Evolutionary conservation across 306 rosid species (phyloP).

Genomic region (Psophocarpus tetragonolobus): DNA sequence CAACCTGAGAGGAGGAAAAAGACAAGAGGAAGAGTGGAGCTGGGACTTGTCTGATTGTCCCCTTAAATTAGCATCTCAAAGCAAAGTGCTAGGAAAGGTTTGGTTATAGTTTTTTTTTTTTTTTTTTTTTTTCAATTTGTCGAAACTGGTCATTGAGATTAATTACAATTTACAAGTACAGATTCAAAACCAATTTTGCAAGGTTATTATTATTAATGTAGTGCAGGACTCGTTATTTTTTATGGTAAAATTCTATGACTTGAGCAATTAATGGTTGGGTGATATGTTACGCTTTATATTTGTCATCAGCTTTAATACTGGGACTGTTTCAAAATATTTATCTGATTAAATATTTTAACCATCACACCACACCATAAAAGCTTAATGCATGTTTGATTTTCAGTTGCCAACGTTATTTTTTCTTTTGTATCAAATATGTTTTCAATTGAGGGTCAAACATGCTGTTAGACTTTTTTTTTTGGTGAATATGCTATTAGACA

Average conservation of each 20-base stretch:
- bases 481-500: no score
- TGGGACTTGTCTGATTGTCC: conserved; percentile 38
- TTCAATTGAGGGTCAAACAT: no score
- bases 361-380: not conserved
- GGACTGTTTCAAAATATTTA: not conserved
- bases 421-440: no score
- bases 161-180: no score
- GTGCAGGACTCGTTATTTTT: not conserved
- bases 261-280: conserved; percentile 20
- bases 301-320: not conserved
- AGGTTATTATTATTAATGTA: not conserved
- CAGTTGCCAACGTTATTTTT: no score
- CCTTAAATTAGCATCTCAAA: conserved; percentile 40
- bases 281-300: not conserved
- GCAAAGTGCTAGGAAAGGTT: conserved; percentile 35
- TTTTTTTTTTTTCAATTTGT: not conserved
- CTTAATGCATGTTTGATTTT: no score
- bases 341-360: not conserved
- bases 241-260: not conserved
- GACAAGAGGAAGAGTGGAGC: conserved; percentile 42
- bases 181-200: not conserved
- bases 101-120: not conserved
- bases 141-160: not conserved
- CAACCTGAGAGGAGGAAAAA: conserved; percentile 19
- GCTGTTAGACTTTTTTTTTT: no score